Evolutionary conservation across 805 yeast genomes (phyloP), one percentile per base, ranked within the genome.

Genomic region (Ogataea populi-albae): DNA sequence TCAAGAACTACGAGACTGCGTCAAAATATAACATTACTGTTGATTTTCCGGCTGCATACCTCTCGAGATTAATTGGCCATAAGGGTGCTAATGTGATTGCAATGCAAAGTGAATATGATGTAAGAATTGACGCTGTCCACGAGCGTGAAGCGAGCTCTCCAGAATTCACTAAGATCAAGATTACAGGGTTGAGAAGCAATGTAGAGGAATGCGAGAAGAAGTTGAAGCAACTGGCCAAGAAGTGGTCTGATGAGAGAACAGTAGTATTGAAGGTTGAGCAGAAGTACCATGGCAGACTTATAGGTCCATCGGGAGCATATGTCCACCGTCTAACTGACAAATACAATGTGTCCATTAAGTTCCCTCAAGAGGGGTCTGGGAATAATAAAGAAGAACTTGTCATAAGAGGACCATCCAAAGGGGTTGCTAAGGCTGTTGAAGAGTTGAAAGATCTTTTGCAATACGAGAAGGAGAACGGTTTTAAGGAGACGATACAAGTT

Each of bases 371-470:
- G 26, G 71, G 68, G 45, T 58, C 68, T 3, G 40, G 43, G n/a
- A 68, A 67, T 24, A 69, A 67, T 38, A 66, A 69, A 50, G 73
- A 77, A 53, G 93, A 85, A 49, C 79, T 83, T 26, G 68, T 74
- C 26, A 73, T 91, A 40, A 79, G 80, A 53, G 97, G 97, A 37
- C 95, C 97, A 32, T 85, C 97, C 17, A 82, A 81, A 62, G 93
- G 91, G 49, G 98, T 85, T 22, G 71, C 77, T 22, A 79, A 80
- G 57, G 94, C 94, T 22, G 78, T 77, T 57, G 89, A 81, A 44
- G 97, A 89, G 66, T 66, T 94, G 54, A 71, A 74, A 49, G 96
- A 88, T 38, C 71, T 94, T 44, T 69, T 86, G 48, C 81, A 83
- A 48, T 93, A 82, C 60, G 98, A 89, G 62, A 81, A 75, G 53